phyloP scores from a whole-genome alignment of 129 eudicot genomes.

The Arctium minus region DNA sequence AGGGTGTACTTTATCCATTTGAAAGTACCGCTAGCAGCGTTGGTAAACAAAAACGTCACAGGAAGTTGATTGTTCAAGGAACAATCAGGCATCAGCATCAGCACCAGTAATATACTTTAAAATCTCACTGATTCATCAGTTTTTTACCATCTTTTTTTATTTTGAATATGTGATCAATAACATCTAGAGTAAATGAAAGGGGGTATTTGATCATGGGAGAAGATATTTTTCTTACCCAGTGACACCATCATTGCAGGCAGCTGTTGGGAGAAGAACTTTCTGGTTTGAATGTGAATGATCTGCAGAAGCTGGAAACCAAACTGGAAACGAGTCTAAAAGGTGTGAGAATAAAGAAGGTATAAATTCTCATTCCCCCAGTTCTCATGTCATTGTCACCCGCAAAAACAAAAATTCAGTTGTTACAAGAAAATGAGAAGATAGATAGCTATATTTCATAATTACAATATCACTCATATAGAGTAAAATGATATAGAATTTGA shows the following conservation, averaged over 20 bases:
- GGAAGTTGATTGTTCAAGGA: background rate
- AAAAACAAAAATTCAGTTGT: background rate
- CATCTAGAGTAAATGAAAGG: background rate
- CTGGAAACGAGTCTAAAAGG: conserved; percentile 61
- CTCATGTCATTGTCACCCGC: background rate
- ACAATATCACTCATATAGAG: too few relatives aligned
- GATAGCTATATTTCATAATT: too few relatives aligned
- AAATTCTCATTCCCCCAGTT: background rate
- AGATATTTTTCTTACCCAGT: background rate
- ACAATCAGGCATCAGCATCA: background rate
- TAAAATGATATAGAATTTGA: too few relatives aligned
- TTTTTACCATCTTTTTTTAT: background rate
- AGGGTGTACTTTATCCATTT: too few relatives aligned
- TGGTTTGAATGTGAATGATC: conserved; percentile 55
- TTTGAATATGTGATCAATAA: background rate
- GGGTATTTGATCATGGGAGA: background rate
- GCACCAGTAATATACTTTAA: background rate
- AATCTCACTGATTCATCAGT: background rate
- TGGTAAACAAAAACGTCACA: background rate
- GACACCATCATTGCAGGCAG: conserved; percentile 46
- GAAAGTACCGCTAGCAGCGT: background rate
- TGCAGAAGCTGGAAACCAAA: conserved; percentile 54
- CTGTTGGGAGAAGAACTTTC: conserved; percentile 70
- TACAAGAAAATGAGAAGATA: background rate
- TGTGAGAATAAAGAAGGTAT: conserved; percentile 59